A percentile compares a stretch with the other conserved stretches of the same genome.
Conservation (phyloP, 306 rosid species). For the Senna siamea region DNA sequence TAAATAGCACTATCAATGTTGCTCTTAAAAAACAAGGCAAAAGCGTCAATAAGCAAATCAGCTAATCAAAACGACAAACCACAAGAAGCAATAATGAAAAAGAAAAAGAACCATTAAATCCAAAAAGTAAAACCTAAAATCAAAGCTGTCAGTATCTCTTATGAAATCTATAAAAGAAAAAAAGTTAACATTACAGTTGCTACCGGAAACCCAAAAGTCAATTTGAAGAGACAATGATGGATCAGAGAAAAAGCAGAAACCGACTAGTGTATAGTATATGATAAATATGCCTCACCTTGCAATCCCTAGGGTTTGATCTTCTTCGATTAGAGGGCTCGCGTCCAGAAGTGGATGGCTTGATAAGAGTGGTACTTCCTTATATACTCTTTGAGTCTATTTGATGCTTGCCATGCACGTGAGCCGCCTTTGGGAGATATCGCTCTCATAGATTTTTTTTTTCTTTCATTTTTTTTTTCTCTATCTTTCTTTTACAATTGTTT, state of each 20-base stretch:
- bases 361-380: neutral
- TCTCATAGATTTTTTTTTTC: no score
- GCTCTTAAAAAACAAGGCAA: no score
- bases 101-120: neutral
- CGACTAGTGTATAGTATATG: no score
- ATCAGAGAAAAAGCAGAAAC: neutral
- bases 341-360: neutral
- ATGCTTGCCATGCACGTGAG: neutral
- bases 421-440: neutral
- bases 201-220: neutral
- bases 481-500: no score
- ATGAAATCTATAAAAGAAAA: neutral
- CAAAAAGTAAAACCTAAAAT: neutral
- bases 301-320: slow-evolving; percentile 21
- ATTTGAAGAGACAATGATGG: neutral
- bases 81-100: neutral
- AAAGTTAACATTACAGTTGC: neutral
- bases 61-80: neutral
- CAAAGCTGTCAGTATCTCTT: neutral
- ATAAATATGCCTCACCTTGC: neutral
- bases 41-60: no score
- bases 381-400: neutral
- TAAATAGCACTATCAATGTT: no score
- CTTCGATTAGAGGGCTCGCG: neutral
- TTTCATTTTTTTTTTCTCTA: no score